Evolutionary conservation across 2,329 filamentous ascomycete species (phyloP).

Genomic region (Beauveria sp.): DNA sequence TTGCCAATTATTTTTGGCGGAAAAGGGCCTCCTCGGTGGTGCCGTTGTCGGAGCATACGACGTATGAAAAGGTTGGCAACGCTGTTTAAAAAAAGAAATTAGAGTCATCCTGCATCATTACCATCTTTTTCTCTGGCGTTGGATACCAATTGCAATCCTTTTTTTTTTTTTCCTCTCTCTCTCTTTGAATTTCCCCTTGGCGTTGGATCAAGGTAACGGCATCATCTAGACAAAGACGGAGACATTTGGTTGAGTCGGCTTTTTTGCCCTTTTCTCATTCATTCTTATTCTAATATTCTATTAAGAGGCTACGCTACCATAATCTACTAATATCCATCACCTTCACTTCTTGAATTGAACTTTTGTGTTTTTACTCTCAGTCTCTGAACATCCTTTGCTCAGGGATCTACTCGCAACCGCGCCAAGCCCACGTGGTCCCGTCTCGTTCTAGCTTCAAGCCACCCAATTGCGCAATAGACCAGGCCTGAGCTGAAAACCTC

Average conservation of each 20-base stretch:
- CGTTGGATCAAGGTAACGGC: conserved; percentile 5
- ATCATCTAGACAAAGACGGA: not conserved
- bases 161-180: not conserved
- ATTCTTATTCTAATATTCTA: not conserved
- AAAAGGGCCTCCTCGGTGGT: not conserved
- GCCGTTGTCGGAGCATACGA: not conserved
- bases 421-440: conserved; percentile 7
- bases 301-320: not conserved
- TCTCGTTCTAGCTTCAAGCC: not conserved
- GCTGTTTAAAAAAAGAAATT: not conserved
- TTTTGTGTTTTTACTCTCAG: not conserved
- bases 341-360: not conserved
- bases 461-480: not conserved
- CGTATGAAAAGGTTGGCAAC: conserved; percentile 9
- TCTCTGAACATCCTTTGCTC: not conserved
- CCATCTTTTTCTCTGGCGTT: conserved; percentile 1
- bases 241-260: not conserved
- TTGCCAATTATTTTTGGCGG: conserved; percentile 12
- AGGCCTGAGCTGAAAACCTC: not conserved
- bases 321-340: conserved; percentile 1
- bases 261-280: not conserved
- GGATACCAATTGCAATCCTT: conserved; percentile 7
- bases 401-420: not conserved
- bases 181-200: not conserved
- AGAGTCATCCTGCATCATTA: not conserved